These are phyloP conservation scores for Pittosporum tobira DNA, from an alignment of 129 eudicot genomes.

Conservation along the genomic window DNA sequence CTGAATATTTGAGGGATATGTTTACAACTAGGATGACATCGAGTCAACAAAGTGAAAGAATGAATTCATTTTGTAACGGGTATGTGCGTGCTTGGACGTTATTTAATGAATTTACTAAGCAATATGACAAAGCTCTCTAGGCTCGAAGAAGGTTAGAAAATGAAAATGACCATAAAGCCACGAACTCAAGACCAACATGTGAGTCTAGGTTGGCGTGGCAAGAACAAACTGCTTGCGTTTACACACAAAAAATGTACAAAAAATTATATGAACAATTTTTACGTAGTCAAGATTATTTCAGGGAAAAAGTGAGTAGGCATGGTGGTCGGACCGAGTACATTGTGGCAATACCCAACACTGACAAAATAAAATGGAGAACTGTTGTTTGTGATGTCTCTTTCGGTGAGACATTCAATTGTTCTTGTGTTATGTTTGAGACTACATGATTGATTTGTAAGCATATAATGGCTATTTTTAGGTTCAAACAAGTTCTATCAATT, in stretches of 20 bases:
- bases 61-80: too few relatives aligned
- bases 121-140: too few relatives aligned
- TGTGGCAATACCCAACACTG: neutral
- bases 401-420: neutral
- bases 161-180: too few relatives aligned
- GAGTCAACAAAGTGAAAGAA: too few relatives aligned
- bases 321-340: neutral
- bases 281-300: neutral
- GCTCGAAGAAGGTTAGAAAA: too few relatives aligned
- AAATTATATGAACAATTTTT: neutral
- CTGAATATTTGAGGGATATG: neutral
- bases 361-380: neutral
- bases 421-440: neutral
- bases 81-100: neutral
- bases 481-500: too few relatives aligned
- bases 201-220: neutral
- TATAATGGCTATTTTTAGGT: neutral
- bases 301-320: neutral
- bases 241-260: neutral
- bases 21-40: too few relatives aligned
- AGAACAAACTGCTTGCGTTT: neutral
- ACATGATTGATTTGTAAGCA: neutral
- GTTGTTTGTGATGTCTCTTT: neutral
- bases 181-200: neutral
- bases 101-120: neutral